Base-by-base conservation (phyloP, 2,329 filamentous ascomycete species). In the Fusarium globosum region DNA sequence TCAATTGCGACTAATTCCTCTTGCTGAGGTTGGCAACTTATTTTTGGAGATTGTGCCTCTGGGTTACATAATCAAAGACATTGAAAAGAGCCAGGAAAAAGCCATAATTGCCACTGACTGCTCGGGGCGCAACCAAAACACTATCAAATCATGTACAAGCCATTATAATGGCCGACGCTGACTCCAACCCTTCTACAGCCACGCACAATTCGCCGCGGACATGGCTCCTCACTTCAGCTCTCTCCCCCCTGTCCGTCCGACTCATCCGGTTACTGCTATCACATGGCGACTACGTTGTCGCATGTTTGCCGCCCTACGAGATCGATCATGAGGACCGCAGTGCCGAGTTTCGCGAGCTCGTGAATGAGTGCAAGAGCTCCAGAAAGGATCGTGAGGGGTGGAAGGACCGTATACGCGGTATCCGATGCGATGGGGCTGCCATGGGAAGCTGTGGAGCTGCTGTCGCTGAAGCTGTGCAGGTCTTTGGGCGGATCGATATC, bases 231-330 rank as follows among this genome's bases (percentile, higher is more conserved):
- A 97, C 95, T 16, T 92, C 94, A 67, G 94, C 94, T 39, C 89
- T 96, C 68, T 96, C 94, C 41, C 94, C 96, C 18, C 89, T 98
- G 72, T 92, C 92, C 61, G 93, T 97, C 68, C 92, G 94, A 51
- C 88, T 98, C 65, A 93, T 94, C 61, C 91, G 93, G 61, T 90
- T 94, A 77, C 88, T 97, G 48, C 91, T 98, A 53, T 90, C 90
- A n/a, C 95, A 98, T 82, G 96, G 96, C 55, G 96, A 98, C 82
- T 95, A 93, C 80, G 93, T 97, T 52, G 92, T 96, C 53, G 93
- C 94, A 10, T 96, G 95, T 61, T 87, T 98, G 39, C 90, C 93
- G 53, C 92, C 94, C 7, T 85, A 88, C 57, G 94, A 96, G 82
- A 92, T 95, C 72, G 93, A 95, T 77, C 89, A 95, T 81, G 92